Evolutionary conservation across 148 eudicot genomes (phyloP), one percentile per base, ranked within the genome.

Genomic region (Vaccinium darrowii): DNA sequence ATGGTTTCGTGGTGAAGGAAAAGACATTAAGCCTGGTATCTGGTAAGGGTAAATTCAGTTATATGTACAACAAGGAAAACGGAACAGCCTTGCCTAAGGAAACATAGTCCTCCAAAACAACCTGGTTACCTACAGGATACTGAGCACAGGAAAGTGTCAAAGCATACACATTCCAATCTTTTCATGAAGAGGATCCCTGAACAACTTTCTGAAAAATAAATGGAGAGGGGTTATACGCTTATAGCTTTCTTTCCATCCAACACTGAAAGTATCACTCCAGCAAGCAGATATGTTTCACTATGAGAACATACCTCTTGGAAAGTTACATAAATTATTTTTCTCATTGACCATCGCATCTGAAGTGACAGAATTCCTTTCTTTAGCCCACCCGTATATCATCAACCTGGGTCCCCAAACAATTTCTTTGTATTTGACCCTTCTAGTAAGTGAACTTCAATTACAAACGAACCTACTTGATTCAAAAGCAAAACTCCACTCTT

Each of bases 81-180:
- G 79, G 53, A 47, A 76, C 19, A 39, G 79, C 79, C 58, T 77
- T 23, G 80, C 80, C 58, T 11, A 51, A 51, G 58, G 56, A 77
- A 51, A 43, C 13, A 47, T 47, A 75, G 5, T 25, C 58, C 80
- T 51, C n/a, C 25, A 51, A 21, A 77, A 2, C 58, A 77, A 50
- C 58, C 57, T 8, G 58, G 18, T 21, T 77, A 5, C 80, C 56
- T 51, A 23, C 57, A 8, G 54, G 18, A 23, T 23, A 11, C 53
- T 77, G 9, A 76, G 53, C 50, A 43, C 25, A 10, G 77, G 25
- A 76, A 14, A 16, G 53, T 47, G 54, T 21, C 53, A 21, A 19
- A 47, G 53, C 53, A 13, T 15, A 56, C 15, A 56, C 5, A 56
- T 56, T 56, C 58, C 18, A 56, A 13, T 56, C 58, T 56, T 56